phyloP scores from a whole-genome alignment of 768 basidiomycete species.

The Pulveroboletus sp. region DNA sequence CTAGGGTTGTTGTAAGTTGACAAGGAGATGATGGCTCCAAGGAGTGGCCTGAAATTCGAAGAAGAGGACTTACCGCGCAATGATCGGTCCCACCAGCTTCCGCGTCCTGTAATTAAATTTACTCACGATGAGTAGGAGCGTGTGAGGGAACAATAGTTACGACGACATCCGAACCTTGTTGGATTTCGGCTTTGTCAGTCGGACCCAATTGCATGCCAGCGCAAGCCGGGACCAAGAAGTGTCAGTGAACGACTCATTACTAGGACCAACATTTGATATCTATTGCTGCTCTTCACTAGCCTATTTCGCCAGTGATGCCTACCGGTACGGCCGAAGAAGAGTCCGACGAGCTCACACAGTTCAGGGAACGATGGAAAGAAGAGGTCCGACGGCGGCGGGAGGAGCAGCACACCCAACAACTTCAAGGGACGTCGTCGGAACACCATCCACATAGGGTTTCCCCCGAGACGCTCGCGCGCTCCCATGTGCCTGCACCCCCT shows the following conservation, averaged over 20 bases:
- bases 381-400: slow-evolving; percentile 46
- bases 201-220: too few species aligned
- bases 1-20: too few species aligned
- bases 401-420: slow-evolving; percentile 11
- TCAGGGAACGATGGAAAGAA: slow-evolving; percentile 70
- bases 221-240: not conserved
- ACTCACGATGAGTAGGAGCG: too few species aligned
- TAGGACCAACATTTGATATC: not conserved
- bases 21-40: too few species aligned
- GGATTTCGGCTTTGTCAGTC: slow-evolving; percentile 17
- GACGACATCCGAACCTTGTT: too few species aligned
- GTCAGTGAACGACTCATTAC: too few species aligned
- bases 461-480: slow-evolving; percentile 7
- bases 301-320: not conserved
- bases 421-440: not conserved
- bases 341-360: slow-evolving; percentile 58
- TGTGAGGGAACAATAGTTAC: too few species aligned
- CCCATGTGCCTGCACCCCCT: slow-evolving; percentile 2
- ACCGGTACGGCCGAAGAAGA: slow-evolving; percentile 38
- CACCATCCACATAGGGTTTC: not conserved
- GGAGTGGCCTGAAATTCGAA: too few species aligned
- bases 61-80: too few species aligned
- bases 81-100: too few species aligned
- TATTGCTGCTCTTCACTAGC: not conserved
- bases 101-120: too few species aligned